A percentile compares a stretch with the other conserved stretches of the same genome.
These are phyloP conservation scores for Aspergillus diversus DNA, from an alignment of 495 filamentous ascomycete species.

Conservation along the genomic window DNA sequence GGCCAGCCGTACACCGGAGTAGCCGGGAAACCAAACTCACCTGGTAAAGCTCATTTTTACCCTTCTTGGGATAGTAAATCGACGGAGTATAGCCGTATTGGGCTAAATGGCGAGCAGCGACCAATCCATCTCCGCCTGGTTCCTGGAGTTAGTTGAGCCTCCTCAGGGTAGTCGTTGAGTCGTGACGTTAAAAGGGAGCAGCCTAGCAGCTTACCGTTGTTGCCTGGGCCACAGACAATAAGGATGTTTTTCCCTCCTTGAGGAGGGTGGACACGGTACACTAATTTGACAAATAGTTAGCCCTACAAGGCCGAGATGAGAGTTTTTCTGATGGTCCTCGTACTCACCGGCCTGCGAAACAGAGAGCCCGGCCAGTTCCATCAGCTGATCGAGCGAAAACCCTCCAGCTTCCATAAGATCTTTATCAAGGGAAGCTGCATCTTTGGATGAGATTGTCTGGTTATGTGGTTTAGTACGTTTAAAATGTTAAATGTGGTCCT, in stretches of 20 bases:
- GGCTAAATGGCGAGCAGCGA: conserved; percentile 90
- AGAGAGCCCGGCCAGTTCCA: conserved; percentile 93
- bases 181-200: not conserved
- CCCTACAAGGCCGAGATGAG: not conserved
- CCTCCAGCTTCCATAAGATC: conserved; percentile 93
- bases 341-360: conserved; percentile 89
- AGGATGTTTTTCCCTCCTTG: conserved; percentile 73
- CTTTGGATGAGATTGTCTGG: conserved; percentile 84
- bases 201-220: conserved; percentile 68
- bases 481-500: not conserved
- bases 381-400: conserved; percentile 94
- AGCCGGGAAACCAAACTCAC: conserved; percentile 37
- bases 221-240: conserved; percentile 90
- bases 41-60: conserved; percentile 87
- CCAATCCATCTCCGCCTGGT: conserved; percentile 87
- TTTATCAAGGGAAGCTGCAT: conserved; percentile 84
- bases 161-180: conserved; percentile 6
- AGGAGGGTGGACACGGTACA: conserved; percentile 81
- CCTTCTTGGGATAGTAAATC: conserved; percentile 90
- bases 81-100: conserved; percentile 91
- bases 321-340: not conserved
- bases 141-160: conserved; percentile 14
- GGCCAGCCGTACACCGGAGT: not conserved
- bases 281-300: conserved; percentile 40
- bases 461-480: conserved; percentile 1